Conservation (phyloP, 768 basidiomycete genomes). For the Boletellus emodensis region DNA sequence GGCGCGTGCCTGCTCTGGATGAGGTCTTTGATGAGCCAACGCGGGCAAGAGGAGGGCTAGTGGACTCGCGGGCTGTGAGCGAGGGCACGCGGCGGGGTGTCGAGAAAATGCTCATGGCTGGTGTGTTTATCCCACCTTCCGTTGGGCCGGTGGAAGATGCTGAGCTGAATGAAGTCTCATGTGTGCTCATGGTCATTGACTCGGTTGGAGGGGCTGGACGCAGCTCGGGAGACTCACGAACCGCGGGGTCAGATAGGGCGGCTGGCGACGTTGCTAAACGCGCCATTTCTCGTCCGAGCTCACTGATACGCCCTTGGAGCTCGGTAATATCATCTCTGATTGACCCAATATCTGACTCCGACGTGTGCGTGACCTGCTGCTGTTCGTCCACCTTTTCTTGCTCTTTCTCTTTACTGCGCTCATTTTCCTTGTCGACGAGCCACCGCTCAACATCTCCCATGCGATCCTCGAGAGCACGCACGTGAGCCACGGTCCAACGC, state of each 20-base stretch:
- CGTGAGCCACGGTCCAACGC: slow-evolving; percentile 86
- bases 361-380: slow-evolving; percentile 11
- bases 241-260: slow-evolving; percentile 40
- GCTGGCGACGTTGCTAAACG: slow-evolving; percentile 56
- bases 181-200: slow-evolving; percentile 39
- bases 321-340: slow-evolving; percentile 69
- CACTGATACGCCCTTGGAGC: slow-evolving; percentile 68
- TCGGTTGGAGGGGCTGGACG: slow-evolving; percentile 43
- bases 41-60: slow-evolving; percentile 58
- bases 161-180: slow-evolving; percentile 24
- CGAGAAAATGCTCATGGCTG: slow-evolving; percentile 11
- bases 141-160: slow-evolving; percentile 13
- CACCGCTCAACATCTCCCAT: slow-evolving; percentile 91
- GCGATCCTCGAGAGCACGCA: slow-evolving; percentile 83
- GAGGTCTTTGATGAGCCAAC: slow-evolving; percentile 33
- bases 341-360: slow-evolving; percentile 41
- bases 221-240: slow-evolving; percentile 43
- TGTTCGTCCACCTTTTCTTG: slow-evolving; percentile 12
- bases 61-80: slow-evolving; percentile 55
- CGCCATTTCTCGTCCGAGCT: slow-evolving; percentile 78
- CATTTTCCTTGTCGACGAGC: slow-evolving; percentile 81
- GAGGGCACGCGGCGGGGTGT: slow-evolving; percentile 32
- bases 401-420: slow-evolving; percentile 44
- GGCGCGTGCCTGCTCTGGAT: slow-evolving; percentile 38
- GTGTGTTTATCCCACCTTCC: slow-evolving; percentile 11